Evolutionary conservation across 2,329 filamentous ascomycete genomes (phyloP), one percentile per base, ranked within the genome.

Genomic region (Orbilia blumenaviensis): DNA sequence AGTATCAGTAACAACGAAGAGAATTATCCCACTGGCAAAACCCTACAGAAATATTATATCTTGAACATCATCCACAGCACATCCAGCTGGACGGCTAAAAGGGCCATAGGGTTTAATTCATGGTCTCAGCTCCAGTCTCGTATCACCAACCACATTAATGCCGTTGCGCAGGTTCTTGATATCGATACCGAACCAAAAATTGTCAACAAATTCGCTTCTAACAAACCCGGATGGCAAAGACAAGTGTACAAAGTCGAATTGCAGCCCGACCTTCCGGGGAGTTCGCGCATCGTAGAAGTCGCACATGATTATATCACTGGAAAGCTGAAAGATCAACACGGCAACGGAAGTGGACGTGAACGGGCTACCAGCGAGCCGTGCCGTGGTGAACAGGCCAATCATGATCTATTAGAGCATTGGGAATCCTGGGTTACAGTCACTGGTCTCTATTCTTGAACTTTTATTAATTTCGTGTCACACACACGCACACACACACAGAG

Each of bases 191-290:
- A n/a, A 12, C 29, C 42, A n/a, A 2, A 23, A 3, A n/a, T 9
- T 7, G 60, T 64, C 7, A 16, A 34, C 8, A 4, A 25, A 0
- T 34, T 64, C 18, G 16, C 23, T 23, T 1, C 8, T 1, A 21
- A 21, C 14, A 64, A n/a, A 25, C 9, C 10, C 25, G 60, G 60
- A 4, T 64, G 60, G 60, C 60, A 64, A 25, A 14, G 60, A 32
- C 34, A 50, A 18, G 16, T 50, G 1, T 50, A 64, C 16, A n/a
- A 29, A 9, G 21, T 29, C 1, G 23, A 23, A 4, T n/a, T 50
- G 2, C 60, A n/a, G n/a, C 42, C 6, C 12, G 12, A n/a, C 38
- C 38, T n/a, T 12, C n/a, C n/a, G 7, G 38, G 16, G 42, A 21
- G 10, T 9, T 6, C 41, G 41, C 7, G 41, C 10, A 21, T 3